A percentile compares a stretch with the other conserved stretches of the same genome.
phyloP scores from a whole-genome alignment of 805 yeast genomes.

The Yarrowia phangngaensis region DNA sequence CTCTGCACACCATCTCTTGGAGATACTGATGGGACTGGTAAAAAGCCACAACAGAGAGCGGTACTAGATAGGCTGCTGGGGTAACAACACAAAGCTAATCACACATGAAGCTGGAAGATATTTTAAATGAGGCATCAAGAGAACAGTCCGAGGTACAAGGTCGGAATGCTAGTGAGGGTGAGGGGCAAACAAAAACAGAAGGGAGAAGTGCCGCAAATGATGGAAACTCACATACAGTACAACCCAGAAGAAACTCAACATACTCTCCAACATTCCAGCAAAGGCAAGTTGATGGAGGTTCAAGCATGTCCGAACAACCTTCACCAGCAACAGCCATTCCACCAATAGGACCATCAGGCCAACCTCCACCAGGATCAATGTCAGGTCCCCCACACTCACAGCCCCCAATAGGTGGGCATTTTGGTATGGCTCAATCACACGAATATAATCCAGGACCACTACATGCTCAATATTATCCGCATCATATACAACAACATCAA shows the following conservation, averaged over 20 bases:
- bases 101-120: conserved; percentile 25
- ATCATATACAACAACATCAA: conserved; percentile 14
- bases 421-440: background rate
- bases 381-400: background rate
- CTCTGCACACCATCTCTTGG: conserved; percentile 21
- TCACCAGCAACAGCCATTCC: too few relatives aligned
- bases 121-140: conserved; percentile 25
- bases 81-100: conserved; percentile 20
- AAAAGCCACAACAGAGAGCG: conserved; percentile 16
- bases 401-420: background rate
- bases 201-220: background rate
- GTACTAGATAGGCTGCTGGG: conserved; percentile 25
- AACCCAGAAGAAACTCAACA: too few relatives aligned
- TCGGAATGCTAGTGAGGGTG: background rate
- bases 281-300: too few relatives aligned
- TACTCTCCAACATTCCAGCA: too few relatives aligned
- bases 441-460: conserved; percentile 4
- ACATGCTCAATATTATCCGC: conserved; percentile 22
- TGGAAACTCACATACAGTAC: conserved; percentile 4
- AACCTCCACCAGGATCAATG: background rate
- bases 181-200: too few relatives aligned
- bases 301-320: too few relatives aligned
- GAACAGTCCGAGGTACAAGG: conserved; percentile 14
- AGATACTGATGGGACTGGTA: conserved; percentile 22
- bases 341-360: too few relatives aligned